Percentiles rank a stretch among this genome's conserved stretches.
Conservation (phyloP, 2,329 filamentous ascomycete species). For the Exophiala alcalophila region DNA sequence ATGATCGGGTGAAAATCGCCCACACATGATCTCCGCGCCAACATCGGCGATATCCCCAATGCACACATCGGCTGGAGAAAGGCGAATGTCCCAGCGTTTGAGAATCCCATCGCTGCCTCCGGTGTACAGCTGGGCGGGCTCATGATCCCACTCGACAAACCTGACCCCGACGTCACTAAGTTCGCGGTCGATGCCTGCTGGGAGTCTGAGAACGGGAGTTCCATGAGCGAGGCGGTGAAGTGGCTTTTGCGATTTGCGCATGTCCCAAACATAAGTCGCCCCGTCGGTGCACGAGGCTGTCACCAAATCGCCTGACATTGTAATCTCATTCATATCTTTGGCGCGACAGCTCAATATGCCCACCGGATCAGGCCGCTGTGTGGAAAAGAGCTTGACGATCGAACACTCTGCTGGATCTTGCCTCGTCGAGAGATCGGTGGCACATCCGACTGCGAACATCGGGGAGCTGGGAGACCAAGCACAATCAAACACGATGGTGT, state of each 20-base stretch:
- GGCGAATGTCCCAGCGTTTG: constrained; percentile 59
- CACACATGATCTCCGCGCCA: constrained; percentile 56
- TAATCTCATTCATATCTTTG: constrained; percentile 60
- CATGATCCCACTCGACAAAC: constrained; percentile 56
- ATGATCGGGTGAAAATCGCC: constrained; percentile 55
- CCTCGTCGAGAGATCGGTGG: constrained; percentile 32
- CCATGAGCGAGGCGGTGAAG: constrained; percentile 54
- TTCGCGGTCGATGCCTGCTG: constrained; percentile 43
- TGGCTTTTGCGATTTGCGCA: constrained; percentile 44
- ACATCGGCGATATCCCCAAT: constrained; percentile 51
- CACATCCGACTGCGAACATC: constrained; percentile 53
- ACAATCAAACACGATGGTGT: constrained; percentile 57
- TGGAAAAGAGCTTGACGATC: constrained; percentile 53
- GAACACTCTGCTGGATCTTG: constrained; percentile 41
- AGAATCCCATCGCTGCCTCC: constrained; percentile 61
- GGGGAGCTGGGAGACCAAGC: constrained; percentile 53
- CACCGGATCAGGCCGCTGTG: constrained; percentile 36
- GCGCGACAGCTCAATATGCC: constrained; percentile 57
- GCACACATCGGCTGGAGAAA: constrained; percentile 50
- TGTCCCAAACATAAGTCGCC: constrained; percentile 60
- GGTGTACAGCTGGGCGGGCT: constrained; percentile 53
- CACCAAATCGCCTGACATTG: constrained; percentile 52
- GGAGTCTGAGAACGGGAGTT: constrained; percentile 48
- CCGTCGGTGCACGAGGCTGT: constrained; percentile 61
- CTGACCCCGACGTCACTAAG: constrained; percentile 57